Base-by-base conservation (phyloP, 2,329 filamentous ascomycete species). In the Fusarium sp. region DNA sequence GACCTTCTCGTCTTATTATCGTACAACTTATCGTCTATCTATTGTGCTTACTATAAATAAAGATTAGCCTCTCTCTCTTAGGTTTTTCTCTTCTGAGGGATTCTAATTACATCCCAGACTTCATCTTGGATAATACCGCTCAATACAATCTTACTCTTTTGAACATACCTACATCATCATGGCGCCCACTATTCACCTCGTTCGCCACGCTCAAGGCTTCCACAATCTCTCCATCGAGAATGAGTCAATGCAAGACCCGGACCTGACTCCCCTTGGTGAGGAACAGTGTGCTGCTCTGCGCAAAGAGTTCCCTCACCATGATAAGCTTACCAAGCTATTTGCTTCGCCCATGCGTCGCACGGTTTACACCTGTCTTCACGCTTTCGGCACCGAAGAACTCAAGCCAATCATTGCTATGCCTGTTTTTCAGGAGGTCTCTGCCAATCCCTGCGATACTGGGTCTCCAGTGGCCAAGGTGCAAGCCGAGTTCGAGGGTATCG, bases 331-430 rank as follows among this genome's bases (percentile, higher is more conserved):
- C 6, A 85, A 91, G 71, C 85, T 97, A 13, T 85, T 94, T 23
- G 89, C 93, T 38, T 96, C 92, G 1, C 93, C 94, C 8, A 85
- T 97, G 70, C 89, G 91, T 51, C 89, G 94, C 65, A 97, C 94
- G 3, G 84, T 97, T 45, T 88, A 92, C 79, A 97, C 94, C 3
- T 90, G 91, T 34, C 83, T 93, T 31, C 81, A 88, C 55, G 86
- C 88, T 45, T 97, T 97, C 78, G 85, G 84, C 18, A 83, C 88
- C 52, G 74, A 83, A 23, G 60, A 71, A 8, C 79, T 80, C 8
- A 77, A 78, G 33, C 78, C 78, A 57, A 85, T 97, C 52, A 80
- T 91, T 28, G 89, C 90, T 2, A 81, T 96, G 13, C 92, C 93
- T 1, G 88, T 92, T 66, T 81, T 93, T 6, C 94, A 97, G 79